These are phyloP conservation scores for Suillus plorans DNA, from an alignment of 768 basidiomycete genomes.

Conservation along the genomic window DNA sequence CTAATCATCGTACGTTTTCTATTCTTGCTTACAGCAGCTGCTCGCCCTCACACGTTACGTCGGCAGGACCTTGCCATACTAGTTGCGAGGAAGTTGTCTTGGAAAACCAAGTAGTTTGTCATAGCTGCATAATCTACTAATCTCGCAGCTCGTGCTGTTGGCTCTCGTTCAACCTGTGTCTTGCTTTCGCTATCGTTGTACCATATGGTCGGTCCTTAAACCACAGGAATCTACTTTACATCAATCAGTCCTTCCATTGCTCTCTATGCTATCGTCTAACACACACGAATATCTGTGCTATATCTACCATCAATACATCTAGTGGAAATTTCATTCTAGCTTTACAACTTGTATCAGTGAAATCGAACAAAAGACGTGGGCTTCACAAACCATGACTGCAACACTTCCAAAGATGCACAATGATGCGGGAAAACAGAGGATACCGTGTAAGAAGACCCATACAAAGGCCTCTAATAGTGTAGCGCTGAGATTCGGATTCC, in stretches of 20 bases:
- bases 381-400: conserved; percentile 38
- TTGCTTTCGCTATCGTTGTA: neutral
- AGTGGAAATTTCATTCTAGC: neutral
- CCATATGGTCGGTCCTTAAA: neutral
- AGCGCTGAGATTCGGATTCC: neutral
- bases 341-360: neutral
- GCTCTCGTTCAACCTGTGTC: neutral
- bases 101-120: neutral
- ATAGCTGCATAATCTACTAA: neutral
- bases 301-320: neutral
- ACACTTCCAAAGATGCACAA: conserved; percentile 27
- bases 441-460: neutral
- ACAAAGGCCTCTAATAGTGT: neutral
- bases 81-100: neutral
- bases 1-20: conserved; percentile 5
- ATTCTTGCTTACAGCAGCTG: neutral
- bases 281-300: neutral
- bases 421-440: neutral
- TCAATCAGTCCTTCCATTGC: neutral
- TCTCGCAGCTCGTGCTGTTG: neutral
- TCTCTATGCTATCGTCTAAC: neutral
- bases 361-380: neutral
- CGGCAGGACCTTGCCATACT: neutral
- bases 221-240: neutral
- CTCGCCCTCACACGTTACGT: neutral